Evolutionary conservation across 2,329 filamentous ascomycete species (phyloP).

Genomic region (Aspergillus fischeri): DNA sequence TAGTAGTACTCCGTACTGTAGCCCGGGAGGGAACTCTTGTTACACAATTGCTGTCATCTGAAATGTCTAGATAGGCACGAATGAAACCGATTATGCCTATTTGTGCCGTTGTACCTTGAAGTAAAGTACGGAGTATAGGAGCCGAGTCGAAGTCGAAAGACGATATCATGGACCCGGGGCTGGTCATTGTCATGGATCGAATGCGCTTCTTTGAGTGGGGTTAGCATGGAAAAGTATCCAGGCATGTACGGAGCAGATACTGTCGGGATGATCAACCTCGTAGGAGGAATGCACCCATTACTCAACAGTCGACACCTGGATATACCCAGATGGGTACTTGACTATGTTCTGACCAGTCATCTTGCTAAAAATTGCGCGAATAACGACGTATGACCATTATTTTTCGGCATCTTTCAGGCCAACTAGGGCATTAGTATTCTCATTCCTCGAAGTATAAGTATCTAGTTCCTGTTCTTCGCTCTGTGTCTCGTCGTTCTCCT

Average conservation of each 20-base stretch:
- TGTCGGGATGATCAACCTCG: not conserved
- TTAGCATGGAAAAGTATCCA: not conserved
- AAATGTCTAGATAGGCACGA: not conserved
- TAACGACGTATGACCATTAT: not conserved
- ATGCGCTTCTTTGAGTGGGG: not conserved
- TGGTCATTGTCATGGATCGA: not conserved
- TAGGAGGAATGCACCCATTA: not conserved
- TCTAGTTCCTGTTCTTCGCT: not conserved
- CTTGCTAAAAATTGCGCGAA: not conserved
- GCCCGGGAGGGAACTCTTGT: not conserved
- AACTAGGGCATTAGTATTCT: not conserved
- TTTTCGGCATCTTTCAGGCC: not conserved
- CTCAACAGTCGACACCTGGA: too few species aligned
- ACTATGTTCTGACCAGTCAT: not conserved
- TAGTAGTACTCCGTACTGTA: not conserved
- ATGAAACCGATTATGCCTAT: not conserved
- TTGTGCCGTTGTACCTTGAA: not conserved
- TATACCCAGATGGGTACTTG: not conserved
- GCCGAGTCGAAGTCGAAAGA: not conserved
- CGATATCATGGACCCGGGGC: not conserved
- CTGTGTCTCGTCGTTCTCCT: not conserved
- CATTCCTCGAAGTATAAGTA: not conserved
- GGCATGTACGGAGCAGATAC: not conserved
- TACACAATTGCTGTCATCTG: not conserved
- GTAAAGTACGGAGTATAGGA: not conserved